Percentiles rank a stretch among this genome's conserved stretches.
These are phyloP conservation scores for Auricularia auricula-judae DNA, from an alignment of 768 basidiomycete species.

Conservation along the genomic window DNA sequence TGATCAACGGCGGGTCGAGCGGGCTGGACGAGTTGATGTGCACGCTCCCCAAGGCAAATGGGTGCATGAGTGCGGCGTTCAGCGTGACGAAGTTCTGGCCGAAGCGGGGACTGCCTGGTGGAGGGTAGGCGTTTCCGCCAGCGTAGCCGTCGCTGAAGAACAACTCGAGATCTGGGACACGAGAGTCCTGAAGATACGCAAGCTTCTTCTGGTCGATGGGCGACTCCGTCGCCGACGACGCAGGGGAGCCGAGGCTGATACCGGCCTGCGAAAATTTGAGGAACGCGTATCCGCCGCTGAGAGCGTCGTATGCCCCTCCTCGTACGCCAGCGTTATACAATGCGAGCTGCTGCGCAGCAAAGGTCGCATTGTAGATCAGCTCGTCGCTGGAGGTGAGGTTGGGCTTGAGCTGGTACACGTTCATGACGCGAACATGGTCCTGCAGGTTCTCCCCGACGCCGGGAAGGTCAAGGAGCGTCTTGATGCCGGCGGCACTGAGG, in stretches of 20 bases:
- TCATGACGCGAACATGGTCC: slow-evolving; percentile 11
- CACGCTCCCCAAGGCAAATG: not conserved
- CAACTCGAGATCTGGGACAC: not conserved
- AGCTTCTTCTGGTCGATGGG: not conserved
- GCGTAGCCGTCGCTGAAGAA: not conserved
- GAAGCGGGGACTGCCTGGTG: too few species aligned
- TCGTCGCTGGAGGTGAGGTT: slow-evolving; percentile 5
- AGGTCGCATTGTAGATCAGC: not conserved
- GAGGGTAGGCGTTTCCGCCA: not conserved
- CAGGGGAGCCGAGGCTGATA: not conserved
- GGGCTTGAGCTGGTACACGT: not conserved
- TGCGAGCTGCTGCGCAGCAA: not conserved
- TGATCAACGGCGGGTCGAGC: slow-evolving; percentile 26
- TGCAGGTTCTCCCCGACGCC: slow-evolving; percentile 30
- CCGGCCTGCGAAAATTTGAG: not conserved
- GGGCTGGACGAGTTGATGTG: slow-evolving; percentile 23
- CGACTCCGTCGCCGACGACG: not conserved
- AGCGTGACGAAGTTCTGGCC: not conserved
- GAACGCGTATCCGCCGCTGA: not conserved
- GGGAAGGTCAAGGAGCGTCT: slow-evolving; percentile 22
- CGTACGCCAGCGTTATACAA: not conserved
- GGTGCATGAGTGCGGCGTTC: not conserved
- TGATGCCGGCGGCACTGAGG: slow-evolving; percentile 19
- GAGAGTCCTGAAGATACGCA: not conserved
- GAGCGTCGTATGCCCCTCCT: not conserved